phyloP scores from a whole-genome alignment of 148 eudicot species.

The Hydrangea macrophylla region DNA sequence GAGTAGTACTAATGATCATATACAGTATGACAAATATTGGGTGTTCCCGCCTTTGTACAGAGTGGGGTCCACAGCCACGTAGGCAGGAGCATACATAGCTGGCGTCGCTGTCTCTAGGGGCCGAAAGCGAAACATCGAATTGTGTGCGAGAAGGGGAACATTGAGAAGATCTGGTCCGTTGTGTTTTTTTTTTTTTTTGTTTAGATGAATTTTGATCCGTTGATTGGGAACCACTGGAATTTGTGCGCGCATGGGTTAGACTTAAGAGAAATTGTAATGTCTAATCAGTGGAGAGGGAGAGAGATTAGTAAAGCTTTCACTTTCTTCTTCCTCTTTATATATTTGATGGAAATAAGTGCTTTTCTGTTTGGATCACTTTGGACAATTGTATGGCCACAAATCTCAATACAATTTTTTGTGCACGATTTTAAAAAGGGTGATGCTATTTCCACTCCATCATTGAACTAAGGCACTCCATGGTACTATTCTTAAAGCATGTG shows the following conservation, averaged over 20 bases:
- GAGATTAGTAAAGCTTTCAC: not conserved
- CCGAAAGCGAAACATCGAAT: constrained; percentile 13
- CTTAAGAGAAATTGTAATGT: not conserved
- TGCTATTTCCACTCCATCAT: no score
- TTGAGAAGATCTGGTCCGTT: constrained; percentile 1
- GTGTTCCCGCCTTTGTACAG: constrained; percentile 14
- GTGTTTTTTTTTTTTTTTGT: no score
- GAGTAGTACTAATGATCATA: no score
- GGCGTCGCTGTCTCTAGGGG: constrained; percentile 16
- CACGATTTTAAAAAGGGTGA: no score
- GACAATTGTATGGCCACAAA: no score
- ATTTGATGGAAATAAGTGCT: no score
- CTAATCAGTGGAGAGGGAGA: no score
- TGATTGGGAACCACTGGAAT: not conserved
- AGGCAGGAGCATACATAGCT: not conserved
- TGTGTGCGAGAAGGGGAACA: constrained; percentile 3
- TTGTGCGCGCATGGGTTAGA: not conserved
- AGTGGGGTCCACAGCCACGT: constrained; percentile 4
- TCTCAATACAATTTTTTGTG: no score
- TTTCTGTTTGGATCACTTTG: no score
- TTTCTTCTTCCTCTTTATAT: no score
- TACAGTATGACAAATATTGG: constrained; percentile 9
- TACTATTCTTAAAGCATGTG: no score
- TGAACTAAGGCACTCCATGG: no score
- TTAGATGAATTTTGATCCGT: not conserved